Base-by-base conservation (phyloP, 768 basidiomycete genomes). In the Crucibulum laeve region DNA sequence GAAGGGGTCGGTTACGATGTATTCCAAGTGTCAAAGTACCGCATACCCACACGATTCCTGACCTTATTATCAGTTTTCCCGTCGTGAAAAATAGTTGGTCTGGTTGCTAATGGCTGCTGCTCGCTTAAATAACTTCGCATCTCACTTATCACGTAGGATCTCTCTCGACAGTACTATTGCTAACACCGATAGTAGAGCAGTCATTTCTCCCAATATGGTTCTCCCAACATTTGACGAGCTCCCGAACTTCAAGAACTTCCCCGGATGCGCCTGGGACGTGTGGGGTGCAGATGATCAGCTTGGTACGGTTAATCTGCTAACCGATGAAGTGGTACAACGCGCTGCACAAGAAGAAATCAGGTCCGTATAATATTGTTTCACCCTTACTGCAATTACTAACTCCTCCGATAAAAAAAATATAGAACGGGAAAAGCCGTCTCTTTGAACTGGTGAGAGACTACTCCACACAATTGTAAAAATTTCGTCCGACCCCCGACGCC, bases 231-330 rank as follows among this genome's bases (percentile, higher is more conserved):
- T 58, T 42, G 67, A 70, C 44, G 66, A 71, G 28, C 55, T 71
- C 23, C 64, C 62, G 10, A 52, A 69, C 8, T 82, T 59, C 71
- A 80, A 68, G 66, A 76, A 64, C 54, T 74, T 53, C 61, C 71
- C 57, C 40, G 84, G 83, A 7, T 85, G 83, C 43, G 84, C 83
- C 2, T 86, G 84, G 84, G 69, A 67, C 3, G 68, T 84, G 7
- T 85, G 82, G 82, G 82, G 82, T 19, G 60, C 69, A 26, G 73
- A 77, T 15, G 84, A 86, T 48, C 67, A 85, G 52, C 66, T 85
- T 15, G 84, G 84, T 1, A 85, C 82, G 4, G 65, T 85, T 28
- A 85, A 85, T 53, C 48, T 85, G 38, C 58, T 86, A 26, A 84
- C 84, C 1, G 73, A 76, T 17, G 73, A 75, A 8, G 72, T 82